Percentiles rank a stretch among this genome's conserved stretches.
These are phyloP conservation scores for Ophiostoma ips DNA, from an alignment of 2,329 filamentous ascomycete genomes.

Conservation along the genomic window DNA sequence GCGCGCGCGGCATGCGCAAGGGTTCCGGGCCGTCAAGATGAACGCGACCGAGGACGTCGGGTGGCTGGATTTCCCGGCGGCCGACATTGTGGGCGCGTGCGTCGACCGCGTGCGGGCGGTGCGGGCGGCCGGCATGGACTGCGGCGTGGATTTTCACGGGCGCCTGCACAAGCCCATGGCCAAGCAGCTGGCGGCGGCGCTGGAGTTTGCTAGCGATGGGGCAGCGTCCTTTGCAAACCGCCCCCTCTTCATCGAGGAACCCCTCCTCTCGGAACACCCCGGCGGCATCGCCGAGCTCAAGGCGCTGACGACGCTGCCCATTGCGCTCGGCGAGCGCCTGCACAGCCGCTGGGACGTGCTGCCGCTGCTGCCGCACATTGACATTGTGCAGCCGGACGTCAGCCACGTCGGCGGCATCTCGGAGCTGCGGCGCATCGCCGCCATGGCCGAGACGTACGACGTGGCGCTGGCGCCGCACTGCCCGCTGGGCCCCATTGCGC, in stretches of 20 bases:
- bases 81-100: conserved; percentile 32
- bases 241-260: conserved; percentile 55
- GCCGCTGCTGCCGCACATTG: conserved; percentile 49
- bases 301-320: conserved; percentile 40
- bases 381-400: conserved; percentile 53
- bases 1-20: conserved; percentile 36
- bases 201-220: conserved; percentile 29
- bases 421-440: conserved; percentile 47
- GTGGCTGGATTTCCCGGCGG: conserved; percentile 50
- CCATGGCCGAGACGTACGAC: conserved; percentile 53
- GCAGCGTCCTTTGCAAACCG: conserved; percentile 26
- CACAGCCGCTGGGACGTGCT: conserved; percentile 54
- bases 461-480: conserved; percentile 52
- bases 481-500: conserved; percentile 49
- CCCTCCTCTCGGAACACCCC: conserved; percentile 46
- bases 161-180: conserved; percentile 57
- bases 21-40: conserved; percentile 51
- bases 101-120: conserved; percentile 49
- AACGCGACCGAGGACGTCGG: conserved; percentile 54
- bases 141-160: conserved; percentile 56
- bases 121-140: conserved; percentile 50
- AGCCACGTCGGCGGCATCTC: conserved; percentile 51
- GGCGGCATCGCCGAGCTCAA: conserved; percentile 45
- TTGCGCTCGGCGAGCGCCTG: conserved; percentile 51
- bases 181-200: conserved; percentile 47